These are phyloP conservation scores for Rhodosporidiobolus sp. DNA, from an alignment of 768 basidiomycete species.

Conservation along the genomic window DNA sequence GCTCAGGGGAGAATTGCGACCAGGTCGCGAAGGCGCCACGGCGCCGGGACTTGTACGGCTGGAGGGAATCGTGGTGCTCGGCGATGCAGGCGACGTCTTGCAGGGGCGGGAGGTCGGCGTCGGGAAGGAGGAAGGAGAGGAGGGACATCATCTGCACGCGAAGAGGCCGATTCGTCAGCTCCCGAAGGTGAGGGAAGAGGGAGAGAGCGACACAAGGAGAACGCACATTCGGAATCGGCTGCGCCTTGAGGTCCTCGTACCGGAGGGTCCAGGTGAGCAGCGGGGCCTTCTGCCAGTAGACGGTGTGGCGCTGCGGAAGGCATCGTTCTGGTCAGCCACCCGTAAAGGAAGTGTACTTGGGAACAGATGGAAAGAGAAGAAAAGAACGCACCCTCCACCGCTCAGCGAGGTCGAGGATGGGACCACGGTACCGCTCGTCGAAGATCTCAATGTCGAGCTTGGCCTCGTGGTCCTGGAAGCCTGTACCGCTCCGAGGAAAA, in stretches of 20 bases:
- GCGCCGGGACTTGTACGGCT: constrained; percentile 34
- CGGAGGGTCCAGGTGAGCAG: constrained; percentile 19
- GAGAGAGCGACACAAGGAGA: background rate
- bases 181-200: too few relatives aligned
- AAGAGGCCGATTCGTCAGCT: too few relatives aligned
- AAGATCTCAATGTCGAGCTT: constrained; percentile 20
- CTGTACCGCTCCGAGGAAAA: background rate
- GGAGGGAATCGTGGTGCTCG: constrained; percentile 24
- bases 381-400: constrained; percentile 14
- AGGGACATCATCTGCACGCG: constrained; percentile 28
- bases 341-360: too few relatives aligned
- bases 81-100: constrained; percentile 33
- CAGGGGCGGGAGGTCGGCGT: constrained; percentile 21
- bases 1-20: constrained; percentile 17
- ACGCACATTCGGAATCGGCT: constrained; percentile 29
- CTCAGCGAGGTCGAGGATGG: constrained; percentile 20
- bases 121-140: constrained; percentile 36
- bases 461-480: constrained; percentile 3
- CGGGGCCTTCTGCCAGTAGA: constrained; percentile 34
- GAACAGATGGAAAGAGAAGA: background rate
- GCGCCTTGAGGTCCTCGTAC: constrained; percentile 35
- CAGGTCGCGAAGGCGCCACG: constrained; percentile 32
- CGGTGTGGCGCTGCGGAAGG: constrained; percentile 4
- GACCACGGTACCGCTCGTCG: background rate
- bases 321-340: too few relatives aligned